These are phyloP conservation scores for Lactuca sativa DNA, from an alignment of 129 eudicot species.

Conservation along the genomic window DNA sequence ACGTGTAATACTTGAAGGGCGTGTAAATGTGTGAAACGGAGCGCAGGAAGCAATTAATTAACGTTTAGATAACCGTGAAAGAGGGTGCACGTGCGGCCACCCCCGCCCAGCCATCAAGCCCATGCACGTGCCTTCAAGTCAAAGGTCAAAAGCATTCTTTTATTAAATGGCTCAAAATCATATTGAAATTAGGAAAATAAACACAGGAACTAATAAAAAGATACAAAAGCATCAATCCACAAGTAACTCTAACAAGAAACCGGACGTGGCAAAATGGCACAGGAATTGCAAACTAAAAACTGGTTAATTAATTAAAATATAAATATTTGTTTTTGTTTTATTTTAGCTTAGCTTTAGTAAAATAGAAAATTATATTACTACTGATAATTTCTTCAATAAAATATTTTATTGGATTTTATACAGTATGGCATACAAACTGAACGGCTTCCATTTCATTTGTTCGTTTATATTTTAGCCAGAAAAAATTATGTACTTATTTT, in stretches of 20 bases:
- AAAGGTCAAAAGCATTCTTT: conserved; percentile 25
- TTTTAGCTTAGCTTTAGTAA: no score
- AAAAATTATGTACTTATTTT: no score
- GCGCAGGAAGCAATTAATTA: conserved; percentile 18
- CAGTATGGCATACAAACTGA: no score
- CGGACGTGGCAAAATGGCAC: neutral
- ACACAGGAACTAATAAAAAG: neutral
- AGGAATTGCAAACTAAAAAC: neutral
- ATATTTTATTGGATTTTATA: no score
- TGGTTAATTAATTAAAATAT: no score
- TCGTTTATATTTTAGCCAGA: no score
- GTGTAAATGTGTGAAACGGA: conserved; percentile 22
- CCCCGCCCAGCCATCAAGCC: conserved; percentile 21
- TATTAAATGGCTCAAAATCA: neutral
- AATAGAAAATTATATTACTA: no score
- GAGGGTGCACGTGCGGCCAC: conserved; percentile 37
- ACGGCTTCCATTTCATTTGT: no score
- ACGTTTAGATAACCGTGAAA: conserved; percentile 28
- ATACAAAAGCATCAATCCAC: neutral
- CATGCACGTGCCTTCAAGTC: conserved; percentile 29
- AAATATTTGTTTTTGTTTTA: no score
- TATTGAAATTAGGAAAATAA: neutral
- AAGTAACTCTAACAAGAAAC: conserved; percentile 2
- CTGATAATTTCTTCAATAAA: no score
- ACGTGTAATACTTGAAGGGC: neutral